Evolutionary conservation across 2,329 filamentous ascomycete genomes (phyloP).

Genomic region (Aspergillus pseudoviridinutans): DNA sequence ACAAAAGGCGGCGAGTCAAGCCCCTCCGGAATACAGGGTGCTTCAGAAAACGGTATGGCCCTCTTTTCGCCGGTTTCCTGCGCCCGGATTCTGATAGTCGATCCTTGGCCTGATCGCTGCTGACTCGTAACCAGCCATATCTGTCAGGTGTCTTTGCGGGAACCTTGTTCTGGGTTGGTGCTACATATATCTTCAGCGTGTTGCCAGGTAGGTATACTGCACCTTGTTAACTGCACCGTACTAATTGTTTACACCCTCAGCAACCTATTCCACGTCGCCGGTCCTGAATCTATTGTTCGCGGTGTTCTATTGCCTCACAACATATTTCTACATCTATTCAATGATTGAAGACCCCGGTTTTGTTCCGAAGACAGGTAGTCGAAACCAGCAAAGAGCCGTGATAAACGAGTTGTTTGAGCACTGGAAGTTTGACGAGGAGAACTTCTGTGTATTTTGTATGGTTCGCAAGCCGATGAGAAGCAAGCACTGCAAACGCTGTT

Average conservation of each 20-base stretch:
- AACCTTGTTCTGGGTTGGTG: slow-evolving; percentile 74
- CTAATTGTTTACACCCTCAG: slow-evolving; percentile 36
- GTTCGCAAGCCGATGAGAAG: slow-evolving; percentile 85
- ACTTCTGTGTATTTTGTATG: slow-evolving; percentile 95
- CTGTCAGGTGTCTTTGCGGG: slow-evolving; percentile 89
- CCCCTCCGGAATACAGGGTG: slow-evolving; percentile 80
- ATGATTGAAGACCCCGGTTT: slow-evolving; percentile 91
- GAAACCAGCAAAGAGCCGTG: slow-evolving; percentile 81
- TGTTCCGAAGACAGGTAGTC: slow-evolving; percentile 83
- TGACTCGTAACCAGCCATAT: slow-evolving; percentile 62
- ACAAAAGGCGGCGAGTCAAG: slow-evolving; percentile 73
- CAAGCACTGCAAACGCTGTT: slow-evolving; percentile 91
- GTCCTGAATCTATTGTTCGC: slow-evolving; percentile 75
- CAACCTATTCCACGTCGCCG: slow-evolving; percentile 62
- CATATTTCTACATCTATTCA: slow-evolving; percentile 81
- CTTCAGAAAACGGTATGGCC: slow-evolving; percentile 78
- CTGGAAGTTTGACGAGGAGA: slow-evolving; percentile 89
- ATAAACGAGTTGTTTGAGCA: slow-evolving; percentile 80
- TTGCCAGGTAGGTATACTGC: slow-evolving; percentile 59
- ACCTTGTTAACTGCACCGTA: slow-evolving; percentile 1
- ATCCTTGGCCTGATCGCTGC: not conserved
- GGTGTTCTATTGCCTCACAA: slow-evolving; percentile 59
- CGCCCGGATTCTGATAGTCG: not conserved
- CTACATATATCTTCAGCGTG: slow-evolving; percentile 71
- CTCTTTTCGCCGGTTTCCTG: not conserved